Conservation (phyloP, 2,329 filamentous ascomycete genomes). For the Ascochyta fabae region DNA sequence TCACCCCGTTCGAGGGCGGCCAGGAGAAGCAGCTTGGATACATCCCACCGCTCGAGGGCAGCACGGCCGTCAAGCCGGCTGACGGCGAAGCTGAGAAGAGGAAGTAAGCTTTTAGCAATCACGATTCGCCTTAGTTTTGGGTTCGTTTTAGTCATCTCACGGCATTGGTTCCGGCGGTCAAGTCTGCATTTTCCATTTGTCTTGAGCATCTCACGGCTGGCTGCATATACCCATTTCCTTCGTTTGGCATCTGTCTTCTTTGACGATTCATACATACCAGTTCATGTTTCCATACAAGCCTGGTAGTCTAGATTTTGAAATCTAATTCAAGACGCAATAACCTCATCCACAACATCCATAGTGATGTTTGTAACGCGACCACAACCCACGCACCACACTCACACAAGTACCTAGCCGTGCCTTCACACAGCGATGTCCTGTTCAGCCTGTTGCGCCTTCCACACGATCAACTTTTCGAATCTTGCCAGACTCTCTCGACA, state of each 20-base stretch:
- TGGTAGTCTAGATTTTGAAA: no score
- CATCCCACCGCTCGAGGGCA: conserved; percentile 42
- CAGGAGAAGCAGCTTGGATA: conserved; percentile 35
- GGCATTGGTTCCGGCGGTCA: not conserved
- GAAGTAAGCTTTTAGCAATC: conserved; percentile 9
- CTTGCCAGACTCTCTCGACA: no score
- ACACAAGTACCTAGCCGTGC: no score
- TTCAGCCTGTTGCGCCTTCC: conserved; percentile 13
- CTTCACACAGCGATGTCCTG: not conserved
- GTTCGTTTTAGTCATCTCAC: not conserved
- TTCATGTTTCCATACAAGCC: not conserved
- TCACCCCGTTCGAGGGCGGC: conserved; percentile 31
- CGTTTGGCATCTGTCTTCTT: not conserved
- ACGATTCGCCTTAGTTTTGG: not conserved
- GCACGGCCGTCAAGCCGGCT: conserved; percentile 28
- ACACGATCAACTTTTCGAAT: conserved; percentile 20
- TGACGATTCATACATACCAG: not conserved
- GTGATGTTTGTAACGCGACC: no score
- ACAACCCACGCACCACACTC: no score
- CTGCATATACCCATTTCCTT: conserved; percentile 17
- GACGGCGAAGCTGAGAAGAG: conserved; percentile 29
- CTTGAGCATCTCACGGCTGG: conserved; percentile 1
- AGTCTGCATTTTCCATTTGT: not conserved
- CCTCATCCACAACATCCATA: no score
- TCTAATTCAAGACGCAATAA: no score